A percentile compares a stretch with the other conserved stretches of the same genome.
These are phyloP conservation scores for Physcomitrium patens DNA, from an alignment of 225 moss, liverwort and hornwort genomes.

Conservation along the genomic window DNA sequence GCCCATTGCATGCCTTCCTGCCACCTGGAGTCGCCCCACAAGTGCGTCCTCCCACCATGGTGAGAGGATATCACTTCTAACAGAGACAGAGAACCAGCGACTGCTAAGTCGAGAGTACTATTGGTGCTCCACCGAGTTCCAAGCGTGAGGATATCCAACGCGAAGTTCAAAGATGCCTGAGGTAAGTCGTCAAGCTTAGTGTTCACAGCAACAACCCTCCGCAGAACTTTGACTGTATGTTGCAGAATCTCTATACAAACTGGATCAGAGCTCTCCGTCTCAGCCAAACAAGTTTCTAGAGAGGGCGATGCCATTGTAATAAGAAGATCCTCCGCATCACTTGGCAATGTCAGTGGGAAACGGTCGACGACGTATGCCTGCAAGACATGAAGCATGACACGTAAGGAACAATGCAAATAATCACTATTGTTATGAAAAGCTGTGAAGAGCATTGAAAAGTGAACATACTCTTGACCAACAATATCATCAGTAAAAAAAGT, in stretches of 20 bases:
- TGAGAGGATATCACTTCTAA: slow-evolving; percentile 71
- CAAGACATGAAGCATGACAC: slow-evolving; percentile 16
- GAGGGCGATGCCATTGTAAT: slow-evolving; percentile 67
- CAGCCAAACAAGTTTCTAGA: slow-evolving; percentile 63
- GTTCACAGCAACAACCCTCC: slow-evolving; percentile 62
- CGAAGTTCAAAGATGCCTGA: slow-evolving; percentile 60
- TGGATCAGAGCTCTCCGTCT: slow-evolving; percentile 67
- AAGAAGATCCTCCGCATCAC: slow-evolving; percentile 71
- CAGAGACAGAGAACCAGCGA: slow-evolving; percentile 79
- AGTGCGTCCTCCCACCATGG: slow-evolving; percentile 62
- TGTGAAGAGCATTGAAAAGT: background rate
- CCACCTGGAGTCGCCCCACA: slow-evolving; percentile 86
- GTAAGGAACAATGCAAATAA: too few relatives aligned
- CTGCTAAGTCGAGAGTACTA: slow-evolving; percentile 67
- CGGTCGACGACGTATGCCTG: slow-evolving; percentile 84
- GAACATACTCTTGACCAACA: background rate
- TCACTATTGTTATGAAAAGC: background rate
- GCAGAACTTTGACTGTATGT: slow-evolving; percentile 67
- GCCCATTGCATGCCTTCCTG: slow-evolving; percentile 92
- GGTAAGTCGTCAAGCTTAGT: slow-evolving; percentile 58
- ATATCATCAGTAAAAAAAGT: slow-evolving; percentile 1
- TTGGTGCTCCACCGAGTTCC: slow-evolving; percentile 62
- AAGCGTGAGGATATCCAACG: slow-evolving; percentile 81
- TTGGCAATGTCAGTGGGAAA: slow-evolving; percentile 71
- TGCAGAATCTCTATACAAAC: slow-evolving; percentile 59